A percentile compares a stretch with the other conserved stretches of the same genome.
Conservation (phyloP, 106 monocot species). For the Apostasia shenzhenica region DNA sequence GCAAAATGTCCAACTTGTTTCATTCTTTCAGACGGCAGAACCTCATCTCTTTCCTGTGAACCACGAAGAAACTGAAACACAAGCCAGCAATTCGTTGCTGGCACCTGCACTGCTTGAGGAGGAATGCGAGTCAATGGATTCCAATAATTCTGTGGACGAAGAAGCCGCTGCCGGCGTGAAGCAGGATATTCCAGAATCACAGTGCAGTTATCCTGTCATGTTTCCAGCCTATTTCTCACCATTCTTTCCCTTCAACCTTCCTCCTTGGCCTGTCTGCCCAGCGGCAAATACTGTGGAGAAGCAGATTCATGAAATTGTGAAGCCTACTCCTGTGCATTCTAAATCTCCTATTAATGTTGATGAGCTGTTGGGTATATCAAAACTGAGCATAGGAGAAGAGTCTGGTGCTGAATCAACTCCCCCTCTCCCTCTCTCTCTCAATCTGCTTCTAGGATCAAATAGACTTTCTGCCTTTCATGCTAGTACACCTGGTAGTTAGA, state of each 20-base stretch:
- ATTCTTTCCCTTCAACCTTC: conserved; percentile 24
- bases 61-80: conserved; percentile 13
- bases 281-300: neutral
- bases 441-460: conserved; percentile 17
- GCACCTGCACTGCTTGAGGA: conserved; percentile 17
- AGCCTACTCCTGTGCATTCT: conserved; percentile 39
- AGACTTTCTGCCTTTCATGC: conserved; percentile 53
- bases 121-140: conserved; percentile 39
- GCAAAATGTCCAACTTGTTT: too few species aligned
- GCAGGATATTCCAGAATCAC: conserved; percentile 11
- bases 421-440: conserved; percentile 9
- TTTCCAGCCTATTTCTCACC: conserved; percentile 36
- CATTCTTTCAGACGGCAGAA: conserved; percentile 17
- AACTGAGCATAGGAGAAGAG: conserved; percentile 35
- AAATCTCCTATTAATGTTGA: conserved; percentile 38
- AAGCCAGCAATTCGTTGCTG: neutral
- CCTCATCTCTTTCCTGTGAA: conserved; percentile 8
- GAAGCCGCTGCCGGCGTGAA: conserved; percentile 11
- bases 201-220: conserved; percentile 27
- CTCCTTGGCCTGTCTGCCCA: conserved; percentile 13
- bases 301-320: conserved; percentile 29
- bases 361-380: conserved; percentile 48
- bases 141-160: conserved; percentile 24
- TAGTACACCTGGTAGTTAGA: conserved; percentile 9
- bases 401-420: neutral